Evolutionary conservation across 176 grass and related monocot genomes (phyloP), one percentile per base, ranked within the genome.

Genomic region (Juncus effusus): DNA sequence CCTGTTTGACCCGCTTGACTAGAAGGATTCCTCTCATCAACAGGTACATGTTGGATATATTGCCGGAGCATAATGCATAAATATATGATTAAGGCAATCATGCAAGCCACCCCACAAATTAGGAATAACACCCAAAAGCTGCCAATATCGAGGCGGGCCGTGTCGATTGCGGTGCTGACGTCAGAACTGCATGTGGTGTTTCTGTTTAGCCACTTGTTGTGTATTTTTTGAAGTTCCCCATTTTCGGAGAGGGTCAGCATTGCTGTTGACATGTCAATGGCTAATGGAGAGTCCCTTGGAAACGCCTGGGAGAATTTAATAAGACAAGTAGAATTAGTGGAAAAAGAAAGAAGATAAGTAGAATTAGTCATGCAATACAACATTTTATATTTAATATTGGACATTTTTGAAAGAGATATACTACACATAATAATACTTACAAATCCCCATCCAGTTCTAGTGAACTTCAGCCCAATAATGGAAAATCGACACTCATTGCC

Each of bases 121-220:
- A 97, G 83, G 72, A 97, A 97, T 51, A 97, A 65, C 53, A 88
- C 88, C 75, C 75, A 75, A 71, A 97, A 97, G 61, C 94, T 97
- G 39, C 60, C 82, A 1, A 97, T 80, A 13, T 80, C 77, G 39
- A 97, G 88, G 51, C 77, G 85, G 9, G 81, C 67, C 2, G 93
- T 78, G 19, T 92, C 83, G 7, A 97, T 82, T 19, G 77, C 60
- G 49, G 83, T 81, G 0, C 45, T 74, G 10, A 13, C 79, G 14
- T 89, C 83, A 3, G 78, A 54, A 40, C 67, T 51, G 54, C 88
- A 97, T 0, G 63, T 67, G 45, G n/a, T 40, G 0, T 69, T 42
- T 5, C 68, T 80, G 51, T 12, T 75, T 51, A 97, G 83, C 85
- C 88, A 97, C 61, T 89, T 97, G 64, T 92, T 85, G 5, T 97